Conservation (phyloP, 768 basidiomycete genomes). For the Candolleomyces aberdarensis region DNA sequence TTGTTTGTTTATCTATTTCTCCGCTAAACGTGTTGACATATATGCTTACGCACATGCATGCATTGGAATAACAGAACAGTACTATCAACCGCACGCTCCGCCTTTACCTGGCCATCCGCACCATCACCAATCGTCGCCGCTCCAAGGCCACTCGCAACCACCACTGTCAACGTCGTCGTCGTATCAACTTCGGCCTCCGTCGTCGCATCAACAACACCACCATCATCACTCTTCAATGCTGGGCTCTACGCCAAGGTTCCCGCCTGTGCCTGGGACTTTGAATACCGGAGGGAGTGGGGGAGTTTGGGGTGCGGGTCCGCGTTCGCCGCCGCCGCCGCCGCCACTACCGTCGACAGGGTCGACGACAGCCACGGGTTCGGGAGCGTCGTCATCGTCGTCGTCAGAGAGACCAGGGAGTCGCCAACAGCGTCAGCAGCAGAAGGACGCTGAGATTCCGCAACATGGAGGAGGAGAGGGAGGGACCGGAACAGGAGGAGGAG, state of each 20-base stretch:
- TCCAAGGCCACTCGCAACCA: not conserved
- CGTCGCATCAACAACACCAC: not conserved
- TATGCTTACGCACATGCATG: too few relatives aligned
- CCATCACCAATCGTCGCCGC: too few relatives aligned
- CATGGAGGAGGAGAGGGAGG: not conserved
- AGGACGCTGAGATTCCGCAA: not conserved
- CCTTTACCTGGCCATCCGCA: too few relatives aligned
- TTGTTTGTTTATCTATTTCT: not conserved
- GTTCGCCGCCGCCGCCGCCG: not conserved
- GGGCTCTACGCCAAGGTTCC: conserved; percentile 3
- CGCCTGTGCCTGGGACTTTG: conserved; percentile 6
- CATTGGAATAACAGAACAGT: too few relatives aligned
- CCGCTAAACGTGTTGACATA: too few relatives aligned
- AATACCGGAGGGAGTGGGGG: conserved; percentile 5
- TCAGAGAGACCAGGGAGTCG: not conserved
- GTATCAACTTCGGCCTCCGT: not conserved
- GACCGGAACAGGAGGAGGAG: not conserved
- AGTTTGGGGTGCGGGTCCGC: not conserved
- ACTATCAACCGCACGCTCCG: too few relatives aligned
- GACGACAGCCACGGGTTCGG: not conserved
- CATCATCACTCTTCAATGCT: not conserved
- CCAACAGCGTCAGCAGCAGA: not conserved
- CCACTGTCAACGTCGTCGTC: not conserved
- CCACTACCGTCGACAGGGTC: too few relatives aligned
- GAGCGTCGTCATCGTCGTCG: not conserved